phyloP scores from a whole-genome alignment of 805 yeast species.

The Lipomyces oligophaga region DNA sequence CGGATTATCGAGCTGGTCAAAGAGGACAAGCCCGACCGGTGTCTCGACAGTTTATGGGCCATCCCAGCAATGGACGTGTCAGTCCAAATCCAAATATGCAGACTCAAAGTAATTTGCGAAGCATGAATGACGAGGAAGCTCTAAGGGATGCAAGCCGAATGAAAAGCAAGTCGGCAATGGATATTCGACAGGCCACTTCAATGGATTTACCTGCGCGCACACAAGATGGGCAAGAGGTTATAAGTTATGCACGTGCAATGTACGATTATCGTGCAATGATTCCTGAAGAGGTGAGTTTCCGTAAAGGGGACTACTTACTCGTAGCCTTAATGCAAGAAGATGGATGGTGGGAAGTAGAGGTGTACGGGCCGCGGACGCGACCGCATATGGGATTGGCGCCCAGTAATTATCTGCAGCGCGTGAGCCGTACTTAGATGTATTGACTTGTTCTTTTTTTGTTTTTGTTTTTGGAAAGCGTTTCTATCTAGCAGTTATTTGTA shows the following conservation, averaged over 20 bases:
- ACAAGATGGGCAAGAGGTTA: slow-evolving; percentile 50
- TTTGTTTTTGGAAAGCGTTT: neutral
- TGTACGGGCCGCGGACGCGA: slow-evolving; percentile 40
- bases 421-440: slow-evolving; percentile 3
- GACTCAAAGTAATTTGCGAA: no score
- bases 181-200: slow-evolving; percentile 19
- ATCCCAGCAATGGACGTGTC: slow-evolving; percentile 4
- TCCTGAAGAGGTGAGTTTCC: slow-evolving; percentile 58
- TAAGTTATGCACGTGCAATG: slow-evolving; percentile 51
- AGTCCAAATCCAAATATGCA: no score
- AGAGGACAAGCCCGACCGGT: slow-evolving; percentile 15
- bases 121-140: no score
- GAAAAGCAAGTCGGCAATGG: slow-evolving; percentile 27
- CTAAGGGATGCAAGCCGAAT: slow-evolving; percentile 7
- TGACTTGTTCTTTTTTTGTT: neutral
- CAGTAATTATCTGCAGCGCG: slow-evolving; percentile 45
- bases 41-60: slow-evolving; percentile 3
- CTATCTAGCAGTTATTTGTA: no score
- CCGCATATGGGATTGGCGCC: slow-evolving; percentile 56
- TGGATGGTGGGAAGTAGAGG: slow-evolving; percentile 74
- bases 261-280: slow-evolving; percentile 58
- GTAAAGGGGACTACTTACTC: slow-evolving; percentile 53
- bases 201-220: slow-evolving; percentile 18
- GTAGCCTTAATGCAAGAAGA: slow-evolving; percentile 59
- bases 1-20: no score